Conservation (phyloP, 345 rosid species). For the Theobroma cacao region DNA sequence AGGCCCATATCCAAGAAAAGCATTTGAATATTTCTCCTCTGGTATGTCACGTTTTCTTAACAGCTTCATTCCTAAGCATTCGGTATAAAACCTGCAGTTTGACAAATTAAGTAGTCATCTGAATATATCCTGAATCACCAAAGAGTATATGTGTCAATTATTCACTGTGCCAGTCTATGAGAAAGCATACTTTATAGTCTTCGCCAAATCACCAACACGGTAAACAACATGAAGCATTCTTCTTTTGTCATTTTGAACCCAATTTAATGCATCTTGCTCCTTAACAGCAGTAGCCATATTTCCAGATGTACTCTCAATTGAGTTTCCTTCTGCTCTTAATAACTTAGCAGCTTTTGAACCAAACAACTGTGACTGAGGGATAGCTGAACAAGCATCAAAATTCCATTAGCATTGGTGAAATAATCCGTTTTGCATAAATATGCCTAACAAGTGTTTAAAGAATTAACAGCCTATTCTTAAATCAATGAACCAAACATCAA, state of each 20-base stretch:
- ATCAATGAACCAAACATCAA: not conserved
- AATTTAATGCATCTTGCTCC: constrained; percentile 51
- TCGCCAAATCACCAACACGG: constrained; percentile 93
- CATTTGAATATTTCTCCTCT: constrained; percentile 90
- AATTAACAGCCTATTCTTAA: not conserved
- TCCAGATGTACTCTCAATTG: constrained; percentile 16
- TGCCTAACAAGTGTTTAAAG: constrained; percentile 1
- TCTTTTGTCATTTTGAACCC: constrained; percentile 74
- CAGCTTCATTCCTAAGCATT: constrained; percentile 96
- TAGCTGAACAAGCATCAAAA: constrained; percentile 19
- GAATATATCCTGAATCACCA: not conserved
- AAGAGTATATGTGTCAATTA: not conserved
- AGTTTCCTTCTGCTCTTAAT: constrained; percentile 14
- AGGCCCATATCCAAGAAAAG: constrained; percentile 96
- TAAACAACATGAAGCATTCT: constrained; percentile 95
- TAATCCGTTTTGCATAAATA: not conserved
- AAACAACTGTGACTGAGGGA: constrained; percentile 35
- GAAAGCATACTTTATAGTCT: constrained; percentile 72
- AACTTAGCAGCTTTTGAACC: constrained; percentile 21
- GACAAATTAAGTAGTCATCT: not conserved
- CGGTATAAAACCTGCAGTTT: constrained; percentile 77
- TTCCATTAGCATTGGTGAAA: constrained; percentile 8
- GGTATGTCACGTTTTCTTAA: constrained; percentile 97
- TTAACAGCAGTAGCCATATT: constrained; percentile 8
- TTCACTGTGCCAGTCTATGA: not conserved